phyloP scores from a whole-genome alignment of 768 basidiomycete species.

The Exsudoporus frostii region DNA sequence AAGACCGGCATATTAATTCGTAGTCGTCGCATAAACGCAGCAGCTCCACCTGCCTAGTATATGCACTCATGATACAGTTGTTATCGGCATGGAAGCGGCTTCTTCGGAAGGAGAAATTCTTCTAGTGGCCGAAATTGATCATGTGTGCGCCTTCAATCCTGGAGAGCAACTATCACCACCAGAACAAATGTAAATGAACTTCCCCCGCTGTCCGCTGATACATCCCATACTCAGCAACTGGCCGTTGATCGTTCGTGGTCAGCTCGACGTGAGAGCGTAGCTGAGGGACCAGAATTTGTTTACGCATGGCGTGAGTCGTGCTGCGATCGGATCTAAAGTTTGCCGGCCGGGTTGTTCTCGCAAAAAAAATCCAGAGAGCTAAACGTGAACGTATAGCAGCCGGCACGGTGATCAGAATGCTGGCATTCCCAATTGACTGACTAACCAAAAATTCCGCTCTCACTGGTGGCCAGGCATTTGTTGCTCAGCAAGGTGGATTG shows the following conservation, averaged over 20 bases:
- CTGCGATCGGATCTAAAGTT: constrained; percentile 9
- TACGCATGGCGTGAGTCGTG: constrained; percentile 1
- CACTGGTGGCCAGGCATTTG: background rate
- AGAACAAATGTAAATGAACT: background rate
- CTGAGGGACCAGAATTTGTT: background rate
- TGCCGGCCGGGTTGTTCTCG: background rate
- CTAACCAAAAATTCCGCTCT: constrained; percentile 5
- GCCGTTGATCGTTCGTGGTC: background rate
- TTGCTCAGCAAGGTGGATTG: background rate
- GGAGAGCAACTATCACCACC: background rate
- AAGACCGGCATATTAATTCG: constrained; percentile 1
- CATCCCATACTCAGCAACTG: constrained; percentile 1
- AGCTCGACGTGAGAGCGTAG: background rate
- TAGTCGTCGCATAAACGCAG: background rate
- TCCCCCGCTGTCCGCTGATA: background rate
- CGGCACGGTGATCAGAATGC: background rate
- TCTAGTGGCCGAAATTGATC: background rate
- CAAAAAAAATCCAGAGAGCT: background rate
- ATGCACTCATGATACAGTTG: background rate
- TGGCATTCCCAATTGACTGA: constrained; percentile 6
- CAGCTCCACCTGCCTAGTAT: constrained; percentile 8
- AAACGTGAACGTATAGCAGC: background rate
- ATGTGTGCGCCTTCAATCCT: background rate
- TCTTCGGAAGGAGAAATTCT: background rate
- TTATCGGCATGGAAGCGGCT: background rate